Base-by-base conservation (phyloP, 441 rosid species). In the Erodium moschatum region DNA sequence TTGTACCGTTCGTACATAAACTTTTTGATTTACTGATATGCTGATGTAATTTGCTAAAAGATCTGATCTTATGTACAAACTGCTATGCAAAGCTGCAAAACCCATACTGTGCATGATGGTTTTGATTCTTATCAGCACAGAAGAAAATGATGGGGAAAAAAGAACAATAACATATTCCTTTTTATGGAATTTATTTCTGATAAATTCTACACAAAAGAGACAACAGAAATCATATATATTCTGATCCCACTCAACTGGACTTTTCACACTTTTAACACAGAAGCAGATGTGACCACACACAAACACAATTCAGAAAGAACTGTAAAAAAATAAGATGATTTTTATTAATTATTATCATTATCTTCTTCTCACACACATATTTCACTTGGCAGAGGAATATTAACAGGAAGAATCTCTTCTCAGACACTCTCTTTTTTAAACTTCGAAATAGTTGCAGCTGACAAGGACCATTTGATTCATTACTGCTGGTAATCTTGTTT, bases 61-160 rank as follows among this genome's bases (percentile, higher is more conserved):
- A 7, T 9, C 19, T 56, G 8, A 16, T 48, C 4, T 13, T 48
- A 48, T 44, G 50, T 10, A 9, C 4, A 9, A 44, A 9, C n/a
- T 44, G 50, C 20, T 11, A 31, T 63, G 40, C 66, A 63, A 56
- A 68, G 68, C 56, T 54, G 74, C 69, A 44, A 18, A 65, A 13
- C 52, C 78, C 72, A 71, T 21, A 64, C n/a, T 64, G 75, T 72
- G 64, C 74, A 75, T 76, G 69, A 35, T 77, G 75, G 73, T 16
- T 56, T 19, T 19, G 77, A 76, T 83, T 79, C 83, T 80, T 79
- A 83, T 85, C 81, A 73, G 65, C 83, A 74, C 73, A 74, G 58
- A 77, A 77, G 82, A 78, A 46, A 78, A 74, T 73, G 83, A 79
- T 67, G 31, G 35, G 74, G 74, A 64, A 56, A 73, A 70, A 75